Conservation (phyloP, 2,329 filamentous ascomycete genomes). For the Drechslerella coelobrocha region DNA sequence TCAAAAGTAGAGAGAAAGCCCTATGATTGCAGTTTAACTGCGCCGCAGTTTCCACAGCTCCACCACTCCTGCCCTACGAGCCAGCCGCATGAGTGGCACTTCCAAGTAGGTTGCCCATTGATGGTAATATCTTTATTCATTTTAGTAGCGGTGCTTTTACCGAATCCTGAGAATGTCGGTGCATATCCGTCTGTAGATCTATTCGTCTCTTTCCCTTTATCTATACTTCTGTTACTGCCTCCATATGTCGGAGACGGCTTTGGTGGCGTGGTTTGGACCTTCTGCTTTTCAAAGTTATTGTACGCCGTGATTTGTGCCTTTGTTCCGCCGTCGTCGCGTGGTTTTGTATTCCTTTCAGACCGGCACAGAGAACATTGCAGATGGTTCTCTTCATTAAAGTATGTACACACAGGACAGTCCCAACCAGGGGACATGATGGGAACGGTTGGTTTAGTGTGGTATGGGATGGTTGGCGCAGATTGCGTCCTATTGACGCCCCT, state of each 20-base stretch:
- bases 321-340: constrained; percentile 25
- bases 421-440: constrained; percentile 24
- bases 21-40: constrained; percentile 37
- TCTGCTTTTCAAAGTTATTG: constrained; percentile 30
- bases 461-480: constrained; percentile 26
- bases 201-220: constrained; percentile 31
- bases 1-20: background rate
- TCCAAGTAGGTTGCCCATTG: constrained; percentile 42
- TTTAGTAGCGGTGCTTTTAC: background rate
- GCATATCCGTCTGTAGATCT: background rate
- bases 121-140: constrained; percentile 38
- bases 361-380: constrained; percentile 36
- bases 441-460: constrained; percentile 14
- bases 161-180: background rate
- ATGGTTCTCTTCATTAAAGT: constrained; percentile 43
- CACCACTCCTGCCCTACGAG: constrained; percentile 46
- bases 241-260: background rate
- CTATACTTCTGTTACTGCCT: background rate
- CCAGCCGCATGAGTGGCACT: constrained; percentile 44
- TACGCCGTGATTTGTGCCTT: constrained; percentile 32
- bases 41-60: constrained; percentile 45
- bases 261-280: background rate
- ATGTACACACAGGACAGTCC: constrained; percentile 34
- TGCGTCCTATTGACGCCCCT: constrained; percentile 25
- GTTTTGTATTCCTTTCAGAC: constrained; percentile 29